A percentile compares a stretch with the other conserved stretches of the same genome.
phyloP scores from a whole-genome alignment of 192 early-diverging fungal species.

The Linnemannia exigua region DNA sequence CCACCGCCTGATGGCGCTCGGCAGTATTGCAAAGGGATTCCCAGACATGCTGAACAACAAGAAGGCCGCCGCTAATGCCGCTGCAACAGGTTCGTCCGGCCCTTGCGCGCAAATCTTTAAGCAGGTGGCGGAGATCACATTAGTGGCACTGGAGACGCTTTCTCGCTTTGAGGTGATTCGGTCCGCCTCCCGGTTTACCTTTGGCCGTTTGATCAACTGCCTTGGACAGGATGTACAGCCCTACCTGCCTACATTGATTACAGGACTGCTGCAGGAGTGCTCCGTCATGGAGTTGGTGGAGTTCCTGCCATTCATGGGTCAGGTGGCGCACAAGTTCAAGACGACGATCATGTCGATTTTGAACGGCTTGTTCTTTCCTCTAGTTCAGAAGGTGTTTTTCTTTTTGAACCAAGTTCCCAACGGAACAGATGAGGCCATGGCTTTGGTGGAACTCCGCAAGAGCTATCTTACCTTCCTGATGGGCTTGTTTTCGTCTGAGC shows the following conservation, averaged over 20 bases:
- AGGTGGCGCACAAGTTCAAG: slow-evolving; percentile 94
- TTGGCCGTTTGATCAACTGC: slow-evolving; percentile 89
- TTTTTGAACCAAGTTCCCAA: slow-evolving; percentile 86
- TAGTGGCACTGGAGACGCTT: slow-evolving; percentile 76
- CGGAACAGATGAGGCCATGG: slow-evolving; percentile 90
- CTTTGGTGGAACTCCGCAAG: slow-evolving; percentile 83
- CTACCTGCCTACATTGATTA: slow-evolving; percentile 83
- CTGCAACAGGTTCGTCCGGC: slow-evolving; percentile 53
- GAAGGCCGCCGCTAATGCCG: slow-evolving; percentile 9
- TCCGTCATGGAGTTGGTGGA: slow-evolving; percentile 85
- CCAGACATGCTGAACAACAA: slow-evolving; percentile 58
- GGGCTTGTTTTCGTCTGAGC: slow-evolving; percentile 82
- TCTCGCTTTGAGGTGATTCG: slow-evolving; percentile 75
- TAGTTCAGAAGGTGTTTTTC: slow-evolving; percentile 86
- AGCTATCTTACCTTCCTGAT: slow-evolving; percentile 86
- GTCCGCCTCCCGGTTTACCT: slow-evolving; percentile 79
- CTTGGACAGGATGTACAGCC: slow-evolving; percentile 87
- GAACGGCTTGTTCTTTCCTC: slow-evolving; percentile 83
- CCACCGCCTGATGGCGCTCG: slow-evolving; percentile 88
- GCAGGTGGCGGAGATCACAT: slow-evolving; percentile 83
- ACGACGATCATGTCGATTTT: slow-evolving; percentile 77
- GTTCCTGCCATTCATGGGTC: slow-evolving; percentile 87
- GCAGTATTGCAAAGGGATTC: slow-evolving; percentile 87
- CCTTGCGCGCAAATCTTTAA: slow-evolving; percentile 81
- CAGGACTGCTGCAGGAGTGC: slow-evolving; percentile 81